phyloP scores from a whole-genome alignment of 257 asterid species.

The Handroanthus guayacan region DNA sequence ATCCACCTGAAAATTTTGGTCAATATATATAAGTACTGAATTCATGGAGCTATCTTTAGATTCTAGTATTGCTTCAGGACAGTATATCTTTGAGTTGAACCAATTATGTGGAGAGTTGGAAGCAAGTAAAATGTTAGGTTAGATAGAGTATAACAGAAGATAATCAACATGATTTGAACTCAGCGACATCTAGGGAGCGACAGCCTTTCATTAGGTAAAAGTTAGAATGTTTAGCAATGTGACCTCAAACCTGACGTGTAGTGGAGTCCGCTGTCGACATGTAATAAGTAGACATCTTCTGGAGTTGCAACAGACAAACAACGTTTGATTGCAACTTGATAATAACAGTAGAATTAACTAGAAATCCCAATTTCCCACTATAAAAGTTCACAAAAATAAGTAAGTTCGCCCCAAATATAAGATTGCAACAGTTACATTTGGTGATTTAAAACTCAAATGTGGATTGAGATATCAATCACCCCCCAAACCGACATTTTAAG shows the following conservation, averaged over 20 bases:
- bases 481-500: background rate
- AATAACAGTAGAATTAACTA: background rate
- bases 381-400: background rate
- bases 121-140: background rate
- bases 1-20: constrained; percentile 45
- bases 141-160: background rate
- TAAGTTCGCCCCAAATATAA: background rate
- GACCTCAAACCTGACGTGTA: background rate
- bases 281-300: background rate
- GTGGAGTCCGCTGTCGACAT: background rate
- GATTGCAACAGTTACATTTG: background rate
- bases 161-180: background rate
- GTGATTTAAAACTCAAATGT: background rate
- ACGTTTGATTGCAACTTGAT: background rate
- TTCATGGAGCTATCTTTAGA: background rate
- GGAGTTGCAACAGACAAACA: background rate
- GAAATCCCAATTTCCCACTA: background rate
- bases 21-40: background rate
- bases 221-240: background rate
- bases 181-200: background rate
- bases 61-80: background rate
- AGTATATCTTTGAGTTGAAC: background rate
- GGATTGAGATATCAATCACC: background rate
- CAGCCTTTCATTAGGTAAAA: background rate
- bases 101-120: background rate